Conservation (phyloP, 2,329 filamentous ascomycete species). For the Lithohypha guttulata region DNA sequence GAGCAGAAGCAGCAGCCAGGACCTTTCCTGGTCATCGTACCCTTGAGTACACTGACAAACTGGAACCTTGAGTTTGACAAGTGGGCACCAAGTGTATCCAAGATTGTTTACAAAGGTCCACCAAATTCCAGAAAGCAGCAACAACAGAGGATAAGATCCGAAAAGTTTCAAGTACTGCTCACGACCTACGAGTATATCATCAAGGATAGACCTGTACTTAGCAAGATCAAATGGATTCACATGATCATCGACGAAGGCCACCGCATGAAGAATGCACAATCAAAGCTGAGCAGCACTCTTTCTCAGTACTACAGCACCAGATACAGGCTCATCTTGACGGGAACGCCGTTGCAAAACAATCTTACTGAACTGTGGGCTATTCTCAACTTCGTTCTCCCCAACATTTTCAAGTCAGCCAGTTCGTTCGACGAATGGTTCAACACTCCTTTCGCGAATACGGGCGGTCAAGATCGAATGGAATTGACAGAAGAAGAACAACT, state of each 20-base stretch:
- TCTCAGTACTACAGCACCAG: constrained; percentile 90
- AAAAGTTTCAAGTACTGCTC: constrained; percentile 88
- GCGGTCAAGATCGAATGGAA: constrained; percentile 97
- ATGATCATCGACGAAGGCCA: constrained; percentile 99
- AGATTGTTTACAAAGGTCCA: constrained; percentile 94
- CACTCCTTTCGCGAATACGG: constrained; percentile 96
- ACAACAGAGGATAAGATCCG: constrained; percentile 86
- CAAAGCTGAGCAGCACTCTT: constrained; percentile 89
- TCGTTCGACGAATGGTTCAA: constrained; percentile 99
- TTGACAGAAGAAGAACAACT: constrained; percentile 98
- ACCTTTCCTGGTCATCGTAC: constrained; percentile 92
- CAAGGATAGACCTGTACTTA: constrained; percentile 88
- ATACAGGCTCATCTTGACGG: constrained; percentile 92
- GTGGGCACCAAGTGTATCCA: constrained; percentile 80
- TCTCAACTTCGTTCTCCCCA: constrained; percentile 95
- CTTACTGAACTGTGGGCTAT: constrained; percentile 92
- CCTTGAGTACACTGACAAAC: constrained; percentile 91
- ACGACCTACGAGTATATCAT: constrained; percentile 99
- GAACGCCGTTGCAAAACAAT: constrained; percentile 96
- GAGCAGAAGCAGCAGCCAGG: constrained; percentile 87
- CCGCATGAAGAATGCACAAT: constrained; percentile 97
- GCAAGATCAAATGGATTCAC: constrained; percentile 99
- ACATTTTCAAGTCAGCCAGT: constrained; percentile 97
- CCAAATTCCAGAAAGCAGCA: constrained; percentile 79
- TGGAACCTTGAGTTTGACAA: constrained; percentile 99